phyloP scores from a whole-genome alignment of 495 filamentous ascomycete species.

The Tuber aestivum region DNA sequence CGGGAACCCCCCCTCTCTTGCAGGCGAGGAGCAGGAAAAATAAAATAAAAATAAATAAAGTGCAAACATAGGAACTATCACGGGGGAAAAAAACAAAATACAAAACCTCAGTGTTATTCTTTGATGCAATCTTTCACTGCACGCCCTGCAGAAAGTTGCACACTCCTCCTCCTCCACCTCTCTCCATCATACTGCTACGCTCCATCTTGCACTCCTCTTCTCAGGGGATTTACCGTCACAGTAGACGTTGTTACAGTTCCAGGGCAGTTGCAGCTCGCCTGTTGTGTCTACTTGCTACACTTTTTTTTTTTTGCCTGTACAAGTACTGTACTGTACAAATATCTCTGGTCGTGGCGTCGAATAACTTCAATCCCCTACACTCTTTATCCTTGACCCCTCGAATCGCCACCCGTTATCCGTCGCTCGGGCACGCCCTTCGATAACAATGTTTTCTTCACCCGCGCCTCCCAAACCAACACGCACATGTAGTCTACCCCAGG shows the following conservation, averaged over 20 bases:
- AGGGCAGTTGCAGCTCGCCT: background rate
- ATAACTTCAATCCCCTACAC: background rate
- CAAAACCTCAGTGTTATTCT: constrained; percentile 1
- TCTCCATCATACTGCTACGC: background rate
- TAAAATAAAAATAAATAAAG: background rate
- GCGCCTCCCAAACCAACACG: background rate
- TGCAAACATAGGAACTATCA: background rate
- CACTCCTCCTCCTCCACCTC: background rate
- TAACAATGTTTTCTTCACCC: background rate
- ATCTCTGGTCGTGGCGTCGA: background rate
- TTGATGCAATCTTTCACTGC: constrained; percentile 2
- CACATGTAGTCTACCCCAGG: background rate
- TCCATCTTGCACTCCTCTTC: background rate
- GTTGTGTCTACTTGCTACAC: background rate
- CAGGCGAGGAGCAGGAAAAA: background rate
- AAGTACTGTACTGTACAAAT: background rate
- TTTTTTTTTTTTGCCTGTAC: background rate
- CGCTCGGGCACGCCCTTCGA: background rate
- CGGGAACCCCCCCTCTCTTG: background rate
- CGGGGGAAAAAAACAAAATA: background rate
- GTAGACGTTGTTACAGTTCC: background rate
- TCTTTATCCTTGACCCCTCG: background rate
- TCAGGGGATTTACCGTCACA: background rate
- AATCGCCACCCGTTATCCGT: background rate
- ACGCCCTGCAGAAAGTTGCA: constrained; percentile 4